A percentile compares a stretch with the other conserved stretches of the same genome.
Evolutionary conservation across 108 stramenopile genomes (phyloP).

Genomic region (Fragilaria crotonensis): DNA sequence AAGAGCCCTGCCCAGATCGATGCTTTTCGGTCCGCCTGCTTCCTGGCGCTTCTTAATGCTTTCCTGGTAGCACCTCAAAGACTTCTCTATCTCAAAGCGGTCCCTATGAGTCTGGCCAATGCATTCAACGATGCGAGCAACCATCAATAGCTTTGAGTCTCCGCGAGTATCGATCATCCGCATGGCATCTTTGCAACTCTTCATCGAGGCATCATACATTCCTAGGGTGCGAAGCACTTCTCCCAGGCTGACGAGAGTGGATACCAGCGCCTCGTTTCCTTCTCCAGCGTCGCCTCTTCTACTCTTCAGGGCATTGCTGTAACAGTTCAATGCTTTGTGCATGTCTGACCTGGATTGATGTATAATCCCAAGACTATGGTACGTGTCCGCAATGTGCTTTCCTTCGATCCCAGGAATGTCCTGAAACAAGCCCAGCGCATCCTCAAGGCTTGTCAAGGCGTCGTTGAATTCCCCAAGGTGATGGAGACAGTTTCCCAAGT

Average conservation of each 20-base stretch:
- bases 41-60: slow-evolving; percentile 4
- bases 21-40: neutral
- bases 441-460: slow-evolving; percentile 25
- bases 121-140: slow-evolving; percentile 26
- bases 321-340: slow-evolving; percentile 20
- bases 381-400: slow-evolving; percentile 40
- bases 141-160: slow-evolving; percentile 19
- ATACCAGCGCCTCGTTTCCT: slow-evolving; percentile 19
- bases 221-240: slow-evolving; percentile 27
- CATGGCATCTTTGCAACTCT: slow-evolving; percentile 35
- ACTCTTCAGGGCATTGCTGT: slow-evolving; percentile 24
- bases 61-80: slow-evolving; percentile 26
- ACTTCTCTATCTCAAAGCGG: slow-evolving; percentile 25
- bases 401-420: slow-evolving; percentile 24
- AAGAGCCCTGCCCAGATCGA: neutral
- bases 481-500: slow-evolving; percentile 38
- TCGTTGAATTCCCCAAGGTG: slow-evolving; percentile 30
- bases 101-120: slow-evolving; percentile 31
- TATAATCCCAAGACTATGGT: slow-evolving; percentile 32
- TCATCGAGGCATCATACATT: slow-evolving; percentile 27
- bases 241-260: slow-evolving; percentile 28
- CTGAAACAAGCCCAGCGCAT: slow-evolving; percentile 20
- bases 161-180: slow-evolving; percentile 16
- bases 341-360: slow-evolving; percentile 27
- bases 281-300: slow-evolving; percentile 22